A percentile compares a stretch with the other conserved stretches of the same genome.
These are phyloP conservation scores for Cajanus cajan DNA, from an alignment of 306 rosid genomes.

Conservation along the genomic window DNA sequence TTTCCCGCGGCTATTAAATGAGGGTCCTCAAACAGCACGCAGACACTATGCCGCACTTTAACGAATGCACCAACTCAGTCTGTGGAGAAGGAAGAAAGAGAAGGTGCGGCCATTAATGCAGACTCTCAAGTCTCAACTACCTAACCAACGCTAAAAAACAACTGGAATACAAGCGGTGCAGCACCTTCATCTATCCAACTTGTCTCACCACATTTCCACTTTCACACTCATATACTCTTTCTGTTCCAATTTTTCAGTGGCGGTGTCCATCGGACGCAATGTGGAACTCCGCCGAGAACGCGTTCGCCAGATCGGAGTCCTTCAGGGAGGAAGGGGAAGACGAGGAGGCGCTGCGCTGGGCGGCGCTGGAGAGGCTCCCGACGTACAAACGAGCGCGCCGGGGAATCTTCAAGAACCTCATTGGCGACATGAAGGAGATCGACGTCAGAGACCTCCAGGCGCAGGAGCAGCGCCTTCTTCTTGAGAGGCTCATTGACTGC, in stretches of 20 bases:
- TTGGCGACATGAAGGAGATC: conserved; percentile 65
- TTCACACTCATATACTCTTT: neutral
- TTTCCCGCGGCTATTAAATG: conserved; percentile 90
- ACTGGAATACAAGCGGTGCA: neutral
- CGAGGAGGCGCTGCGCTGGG: conserved; percentile 95
- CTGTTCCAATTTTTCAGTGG: neutral
- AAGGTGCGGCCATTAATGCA: conserved; percentile 54
- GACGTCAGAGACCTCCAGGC: conserved; percentile 60
- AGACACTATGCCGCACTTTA: conserved; percentile 29
- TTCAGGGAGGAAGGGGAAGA: conserved; percentile 63
- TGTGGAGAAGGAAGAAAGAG: conserved; percentile 30
- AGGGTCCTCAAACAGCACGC: conserved; percentile 22
- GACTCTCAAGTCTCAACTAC: conserved; percentile 62
- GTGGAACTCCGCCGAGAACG: conserved; percentile 95
- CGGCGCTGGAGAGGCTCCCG: conserved; percentile 88
- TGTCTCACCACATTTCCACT: neutral
- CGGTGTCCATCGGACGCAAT: conserved; percentile 24
- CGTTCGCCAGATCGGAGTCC: conserved; percentile 63
- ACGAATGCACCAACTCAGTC: conserved; percentile 32
- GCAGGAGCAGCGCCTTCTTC: conserved; percentile 65
- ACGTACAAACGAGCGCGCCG: conserved; percentile 76
- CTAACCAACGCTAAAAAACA: conserved; percentile 30
- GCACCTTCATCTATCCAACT: neutral
- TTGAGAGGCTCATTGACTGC: conserved; percentile 57
- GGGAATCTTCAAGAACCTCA: conserved; percentile 70